Base-by-base conservation (phyloP, 768 basidiomycete genomes). In the Leccinum rimulosum region DNA sequence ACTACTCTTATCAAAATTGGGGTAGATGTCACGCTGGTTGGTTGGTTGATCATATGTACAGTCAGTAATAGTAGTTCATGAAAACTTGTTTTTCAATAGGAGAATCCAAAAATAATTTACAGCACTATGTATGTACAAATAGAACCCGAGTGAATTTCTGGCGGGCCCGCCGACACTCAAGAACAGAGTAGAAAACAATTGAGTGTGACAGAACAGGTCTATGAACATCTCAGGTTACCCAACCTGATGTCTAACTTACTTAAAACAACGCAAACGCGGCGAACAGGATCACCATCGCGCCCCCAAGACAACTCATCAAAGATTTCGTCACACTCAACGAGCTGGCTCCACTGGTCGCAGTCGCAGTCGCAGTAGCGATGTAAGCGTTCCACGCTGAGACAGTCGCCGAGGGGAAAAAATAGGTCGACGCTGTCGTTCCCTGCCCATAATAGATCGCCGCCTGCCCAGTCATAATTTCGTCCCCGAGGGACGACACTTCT, bases 361-460 rank as follows among this genome's bases (percentile, higher is more conserved):
- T 55, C 43, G 52, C 28, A 1, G 10, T 52, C 8, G 51, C 10
- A n/a, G 49, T 52, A 2, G 52, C 69, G 22, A 85, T 79, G 63
- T 82, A 86, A 5, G 74, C 67, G 19, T 77, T 68, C 85, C 86
- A 87, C 1, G 85, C 84, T 6, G 76, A 79, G 40, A 81, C 76
- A 0, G 84, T 87, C 2, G 80, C 83, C 2, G 77, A 68, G 0
- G 85, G 85, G 66, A 80, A 84, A 17, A 82, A 68, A 64, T 80
- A 83, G 1, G 79, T 84, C 12, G 80, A 84, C 36, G 75, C 74
- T 0, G 79, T 79, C 1, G 78, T 76, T 1, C 74, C 74, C 0
- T 74, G 67, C 5, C 85, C 85, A 52, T 83, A 82, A 63, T 77
- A 81, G 27, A 90, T 82, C 12, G 75, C 84, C 27, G 81, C 76